Conservation (phyloP, 169 alveolate genomes). For the Plasmodium reichenowi region DNA sequence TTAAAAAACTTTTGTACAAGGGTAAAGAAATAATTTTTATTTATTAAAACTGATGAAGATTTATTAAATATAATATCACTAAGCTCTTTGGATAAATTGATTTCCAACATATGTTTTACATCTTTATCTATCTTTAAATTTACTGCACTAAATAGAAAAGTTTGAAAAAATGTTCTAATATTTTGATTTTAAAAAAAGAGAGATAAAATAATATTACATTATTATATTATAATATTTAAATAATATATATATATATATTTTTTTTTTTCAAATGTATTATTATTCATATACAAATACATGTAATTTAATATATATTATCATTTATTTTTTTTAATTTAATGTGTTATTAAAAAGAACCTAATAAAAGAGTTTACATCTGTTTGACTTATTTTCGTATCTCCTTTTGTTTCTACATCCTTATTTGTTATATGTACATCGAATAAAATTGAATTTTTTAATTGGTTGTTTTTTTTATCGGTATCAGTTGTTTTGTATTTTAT, state of each 20-base stretch:
- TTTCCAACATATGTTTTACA: conserved; percentile 22
- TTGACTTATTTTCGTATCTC: conserved; percentile 2
- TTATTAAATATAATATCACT: conserved; percentile 34
- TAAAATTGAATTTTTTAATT: conserved; percentile 32
- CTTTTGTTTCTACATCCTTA: conserved; percentile 13
- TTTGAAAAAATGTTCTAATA: no score
- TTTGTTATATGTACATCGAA: conserved; percentile 2
- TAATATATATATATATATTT: no score
- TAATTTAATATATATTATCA: neutral
- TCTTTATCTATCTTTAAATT: conserved; percentile 41
- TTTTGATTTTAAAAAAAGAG: neutral
- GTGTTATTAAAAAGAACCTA: conserved; percentile 31
- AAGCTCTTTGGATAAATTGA: conserved; percentile 24
- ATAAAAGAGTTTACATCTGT: conserved; percentile 16
- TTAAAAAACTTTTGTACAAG: conserved; percentile 33
- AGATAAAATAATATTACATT: no score
- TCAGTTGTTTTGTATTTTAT: neutral
- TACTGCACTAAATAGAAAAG: conserved; percentile 32
- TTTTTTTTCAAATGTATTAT: no score
- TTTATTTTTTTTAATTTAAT: neutral
- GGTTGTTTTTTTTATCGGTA: conserved; percentile 46
- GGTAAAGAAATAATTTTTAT: conserved; percentile 47
- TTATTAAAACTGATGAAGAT: conserved; percentile 22
- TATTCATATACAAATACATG: no score
- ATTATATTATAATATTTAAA: no score